A percentile compares a stretch with the other conserved stretches of the same genome.
phyloP scores from a whole-genome alignment of 202 grass and related monocot genomes.

The Saccharum hybrid region DNA sequence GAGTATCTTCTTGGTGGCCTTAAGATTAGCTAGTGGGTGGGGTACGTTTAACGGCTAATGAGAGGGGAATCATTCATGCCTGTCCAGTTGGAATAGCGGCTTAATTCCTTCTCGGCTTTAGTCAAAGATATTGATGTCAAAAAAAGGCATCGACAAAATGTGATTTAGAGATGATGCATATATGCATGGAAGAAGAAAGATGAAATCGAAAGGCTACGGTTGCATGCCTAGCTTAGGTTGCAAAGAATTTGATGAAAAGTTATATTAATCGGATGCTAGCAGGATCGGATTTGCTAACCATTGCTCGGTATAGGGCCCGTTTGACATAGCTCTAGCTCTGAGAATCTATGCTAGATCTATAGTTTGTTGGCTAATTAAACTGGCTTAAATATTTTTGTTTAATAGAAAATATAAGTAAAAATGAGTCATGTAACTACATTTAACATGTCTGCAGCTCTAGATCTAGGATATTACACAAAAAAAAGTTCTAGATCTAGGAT shows the following conservation, averaged over 20 bases:
- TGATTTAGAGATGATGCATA: not conserved
- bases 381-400: no score
- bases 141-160: constrained; percentile 15
- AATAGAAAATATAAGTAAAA: no score
- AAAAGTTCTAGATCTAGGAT: no score
- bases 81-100: no score
- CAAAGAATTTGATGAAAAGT: not conserved
- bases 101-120: constrained; percentile 6
- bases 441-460: no score
- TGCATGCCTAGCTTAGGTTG: not conserved
- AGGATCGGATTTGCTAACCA: not conserved
- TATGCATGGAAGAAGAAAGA: not conserved
- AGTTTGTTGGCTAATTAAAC: no score
- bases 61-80: constrained; percentile 8
- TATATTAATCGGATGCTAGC: not conserved
- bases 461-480: no score
- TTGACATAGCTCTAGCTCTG: no score
- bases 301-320: no score
- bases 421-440: no score
- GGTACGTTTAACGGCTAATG: constrained; percentile 30
- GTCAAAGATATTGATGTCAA: constrained; percentile 22
- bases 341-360: no score
- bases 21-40: not conserved
- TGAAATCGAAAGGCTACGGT: not conserved
- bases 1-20: constrained; percentile 32